Conservation (phyloP, 2,329 filamentous ascomycete species). For the Colletotrichum sp. region DNA sequence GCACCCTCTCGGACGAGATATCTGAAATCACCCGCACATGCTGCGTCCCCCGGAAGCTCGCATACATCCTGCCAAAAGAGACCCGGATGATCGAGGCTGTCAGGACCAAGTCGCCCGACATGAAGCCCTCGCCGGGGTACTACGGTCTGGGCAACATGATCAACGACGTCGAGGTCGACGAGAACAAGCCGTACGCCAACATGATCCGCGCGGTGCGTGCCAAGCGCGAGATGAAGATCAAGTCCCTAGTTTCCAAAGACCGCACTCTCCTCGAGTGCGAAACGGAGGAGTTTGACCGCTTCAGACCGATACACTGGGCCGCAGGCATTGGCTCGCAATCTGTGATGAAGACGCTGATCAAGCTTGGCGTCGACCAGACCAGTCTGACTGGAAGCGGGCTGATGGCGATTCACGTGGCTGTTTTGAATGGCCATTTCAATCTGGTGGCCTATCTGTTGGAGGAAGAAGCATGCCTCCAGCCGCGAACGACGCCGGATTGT, state of each 20-base stretch:
- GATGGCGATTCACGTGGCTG: slow-evolving; percentile 1
- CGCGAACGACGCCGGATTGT: not conserved
- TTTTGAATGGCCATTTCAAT: not conserved
- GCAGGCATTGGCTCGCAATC: not conserved
- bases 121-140: not conserved
- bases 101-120: not conserved
- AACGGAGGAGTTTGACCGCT: not conserved
- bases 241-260: not conserved
- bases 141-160: not conserved
- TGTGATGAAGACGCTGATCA: not conserved
- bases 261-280: not conserved
- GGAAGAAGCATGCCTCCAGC: not conserved
- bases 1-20: not conserved
- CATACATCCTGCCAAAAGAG: not conserved
- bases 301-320: slow-evolving; percentile 2
- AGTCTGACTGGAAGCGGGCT: not conserved
- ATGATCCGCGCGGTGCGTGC: not conserved
- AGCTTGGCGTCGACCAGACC: not conserved
- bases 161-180: not conserved
- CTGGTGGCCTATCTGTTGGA: not conserved
- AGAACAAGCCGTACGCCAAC: not conserved
- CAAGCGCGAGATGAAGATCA: not conserved
- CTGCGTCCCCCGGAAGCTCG: not conserved
- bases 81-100: not conserved
- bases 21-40: not conserved